These are phyloP conservation scores for Microsporum audouinii DNA, from an alignment of 2,329 filamentous ascomycete genomes.

Conservation along the genomic window DNA sequence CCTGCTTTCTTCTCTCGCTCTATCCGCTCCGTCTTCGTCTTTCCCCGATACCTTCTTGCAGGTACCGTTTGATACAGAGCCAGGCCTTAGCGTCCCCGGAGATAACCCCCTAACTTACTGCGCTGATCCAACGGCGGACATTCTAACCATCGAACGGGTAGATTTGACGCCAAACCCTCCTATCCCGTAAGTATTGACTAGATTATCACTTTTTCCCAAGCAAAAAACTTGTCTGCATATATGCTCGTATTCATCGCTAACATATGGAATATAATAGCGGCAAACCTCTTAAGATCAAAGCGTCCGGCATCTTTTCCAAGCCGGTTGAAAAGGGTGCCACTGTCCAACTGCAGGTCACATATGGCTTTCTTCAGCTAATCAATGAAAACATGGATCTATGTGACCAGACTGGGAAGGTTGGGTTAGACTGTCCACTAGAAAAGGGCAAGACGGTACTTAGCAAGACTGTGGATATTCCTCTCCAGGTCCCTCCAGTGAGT, in stretches of 20 bases:
- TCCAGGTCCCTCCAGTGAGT: constrained; percentile 77
- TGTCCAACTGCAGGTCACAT: constrained; percentile 77
- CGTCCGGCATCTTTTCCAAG: constrained; percentile 61
- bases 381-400: constrained; percentile 73
- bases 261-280: constrained; percentile 47
- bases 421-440: constrained; percentile 78
- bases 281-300: constrained; percentile 63
- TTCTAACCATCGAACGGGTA: constrained; percentile 66
- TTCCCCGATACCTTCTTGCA: constrained; percentile 40
- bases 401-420: constrained; percentile 77
- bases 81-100: constrained; percentile 60
- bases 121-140: constrained; percentile 54
- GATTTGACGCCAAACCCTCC: constrained; percentile 81
- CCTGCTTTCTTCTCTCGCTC: constrained; percentile 35
- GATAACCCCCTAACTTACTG: constrained; percentile 79
- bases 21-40: constrained; percentile 31
- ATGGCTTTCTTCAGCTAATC: constrained; percentile 82
- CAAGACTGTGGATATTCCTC: constrained; percentile 76
- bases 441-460: constrained; percentile 60
- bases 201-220: background rate
- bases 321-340: constrained; percentile 66
- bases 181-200: constrained; percentile 52
- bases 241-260: constrained; percentile 13
- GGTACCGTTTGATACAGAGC: constrained; percentile 39
- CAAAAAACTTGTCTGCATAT: background rate